Evolutionary conservation across 352 stramenopile genomes (phyloP).

Genomic region (Phytophthora quininea): DNA sequence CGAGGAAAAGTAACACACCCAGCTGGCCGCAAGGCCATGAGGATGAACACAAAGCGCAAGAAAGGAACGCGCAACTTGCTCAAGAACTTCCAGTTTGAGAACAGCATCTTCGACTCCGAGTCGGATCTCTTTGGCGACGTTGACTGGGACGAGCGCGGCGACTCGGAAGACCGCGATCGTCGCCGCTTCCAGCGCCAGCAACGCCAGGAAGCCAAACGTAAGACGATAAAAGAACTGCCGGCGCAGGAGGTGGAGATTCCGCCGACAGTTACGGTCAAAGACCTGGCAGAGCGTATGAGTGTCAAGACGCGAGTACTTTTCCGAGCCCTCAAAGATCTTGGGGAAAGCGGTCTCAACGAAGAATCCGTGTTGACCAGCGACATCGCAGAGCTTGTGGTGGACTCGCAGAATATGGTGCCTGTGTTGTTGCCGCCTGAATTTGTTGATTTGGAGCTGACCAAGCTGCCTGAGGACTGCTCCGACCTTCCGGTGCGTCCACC

Average conservation of each 20-base stretch:
- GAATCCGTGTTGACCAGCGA: slow-evolving; percentile 78
- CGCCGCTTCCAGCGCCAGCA: slow-evolving; percentile 63
- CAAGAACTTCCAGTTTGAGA: slow-evolving; percentile 88
- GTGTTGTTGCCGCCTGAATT: slow-evolving; percentile 84
- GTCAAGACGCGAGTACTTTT: slow-evolving; percentile 78
- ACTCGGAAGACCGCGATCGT: slow-evolving; percentile 64
- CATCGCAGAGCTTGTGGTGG: slow-evolving; percentile 81
- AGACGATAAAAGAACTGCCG: slow-evolving; percentile 42
- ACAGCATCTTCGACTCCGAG: slow-evolving; percentile 80
- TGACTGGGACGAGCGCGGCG: slow-evolving; percentile 65
- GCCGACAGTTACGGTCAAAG: slow-evolving; percentile 68
- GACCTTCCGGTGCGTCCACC: slow-evolving; percentile 79
- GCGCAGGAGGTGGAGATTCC: slow-evolving; percentile 85
- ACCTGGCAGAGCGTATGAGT: slow-evolving; percentile 82
- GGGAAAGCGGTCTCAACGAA: slow-evolving; percentile 70
- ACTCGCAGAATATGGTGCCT: slow-evolving; percentile 87
- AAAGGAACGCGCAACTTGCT: slow-evolving; percentile 73
- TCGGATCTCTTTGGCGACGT: slow-evolving; percentile 78
- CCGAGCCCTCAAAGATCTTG: slow-evolving; percentile 63
- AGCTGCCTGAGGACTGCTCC: slow-evolving; percentile 66
- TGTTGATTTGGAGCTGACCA: slow-evolving; percentile 76
- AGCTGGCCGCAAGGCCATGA: slow-evolving; percentile 55
- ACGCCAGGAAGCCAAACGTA: slow-evolving; percentile 57
- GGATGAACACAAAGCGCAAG: slow-evolving; percentile 74
- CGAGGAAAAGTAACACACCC: slow-evolving; percentile 7